Conservation (phyloP, 2,329 filamentous ascomycete species). For the Cryphonectria nitschkei region DNA sequence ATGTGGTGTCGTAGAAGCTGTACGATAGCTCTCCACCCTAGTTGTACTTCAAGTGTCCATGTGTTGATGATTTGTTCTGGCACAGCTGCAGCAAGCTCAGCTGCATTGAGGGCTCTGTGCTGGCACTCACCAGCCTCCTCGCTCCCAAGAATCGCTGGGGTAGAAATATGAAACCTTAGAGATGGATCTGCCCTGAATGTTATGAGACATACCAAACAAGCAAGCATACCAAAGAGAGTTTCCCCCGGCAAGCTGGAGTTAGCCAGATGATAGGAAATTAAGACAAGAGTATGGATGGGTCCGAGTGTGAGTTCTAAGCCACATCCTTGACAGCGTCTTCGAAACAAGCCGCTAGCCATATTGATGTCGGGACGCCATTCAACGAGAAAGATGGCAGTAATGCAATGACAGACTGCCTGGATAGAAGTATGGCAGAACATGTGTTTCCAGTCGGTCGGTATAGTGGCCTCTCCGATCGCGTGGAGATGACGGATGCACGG, state of each 20-base stretch:
- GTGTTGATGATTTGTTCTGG: background rate
- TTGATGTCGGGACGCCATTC: background rate
- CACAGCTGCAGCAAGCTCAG: constrained; percentile 7
- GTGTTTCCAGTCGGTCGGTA: constrained; percentile 24
- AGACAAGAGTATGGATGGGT: background rate
- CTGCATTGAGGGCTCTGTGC: background rate
- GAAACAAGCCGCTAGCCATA: background rate
- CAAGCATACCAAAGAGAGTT: constrained; percentile 14
- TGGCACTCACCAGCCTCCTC: background rate
- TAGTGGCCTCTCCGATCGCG: background rate
- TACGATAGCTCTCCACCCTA: background rate
- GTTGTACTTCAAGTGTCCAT: constrained; percentile 2
- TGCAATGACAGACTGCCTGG: constrained; percentile 25
- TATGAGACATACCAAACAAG: constrained; percentile 12
- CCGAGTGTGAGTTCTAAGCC: constrained; percentile 9
- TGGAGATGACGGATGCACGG: constrained; percentile 6
- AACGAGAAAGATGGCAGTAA: background rate
- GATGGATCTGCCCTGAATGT: background rate
- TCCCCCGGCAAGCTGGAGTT: background rate
- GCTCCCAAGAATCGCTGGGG: background rate
- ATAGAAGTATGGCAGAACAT: constrained; percentile 27
- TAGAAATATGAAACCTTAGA: background rate
- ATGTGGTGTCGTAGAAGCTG: background rate
- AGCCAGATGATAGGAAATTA: background rate
- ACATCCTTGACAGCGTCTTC: background rate